Conservation (phyloP, 2,329 filamentous ascomycete genomes). For the Pseudovirgaria hyperparasitica region DNA sequence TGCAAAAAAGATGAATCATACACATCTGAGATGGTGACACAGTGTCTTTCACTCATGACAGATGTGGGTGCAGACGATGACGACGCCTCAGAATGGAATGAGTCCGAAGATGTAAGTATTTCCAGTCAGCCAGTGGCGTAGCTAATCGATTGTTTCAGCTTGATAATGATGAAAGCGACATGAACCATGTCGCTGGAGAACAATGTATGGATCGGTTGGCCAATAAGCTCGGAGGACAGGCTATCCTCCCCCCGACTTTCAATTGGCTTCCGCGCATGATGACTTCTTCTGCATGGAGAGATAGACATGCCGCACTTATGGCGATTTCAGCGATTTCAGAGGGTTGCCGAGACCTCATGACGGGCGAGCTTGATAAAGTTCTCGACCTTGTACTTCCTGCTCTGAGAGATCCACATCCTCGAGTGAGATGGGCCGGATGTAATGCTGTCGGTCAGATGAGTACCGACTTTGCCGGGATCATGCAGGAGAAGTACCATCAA, state of each 20-base stretch:
- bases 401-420: constrained; percentile 77
- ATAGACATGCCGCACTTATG: constrained; percentile 94
- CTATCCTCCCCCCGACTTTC: constrained; percentile 88
- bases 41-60: constrained; percentile 96
- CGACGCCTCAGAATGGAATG: constrained; percentile 86
- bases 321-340: constrained; percentile 97
- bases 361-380: constrained; percentile 86
- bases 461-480: constrained; percentile 93
- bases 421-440: constrained; percentile 93
- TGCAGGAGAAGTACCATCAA: constrained; percentile 93
- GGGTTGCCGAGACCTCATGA: constrained; percentile 90
- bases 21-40: constrained; percentile 93
- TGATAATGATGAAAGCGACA: constrained; percentile 89
- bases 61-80: constrained; percentile 92
- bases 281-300: constrained; percentile 85
- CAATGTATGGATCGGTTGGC: constrained; percentile 97
- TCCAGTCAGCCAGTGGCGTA: constrained; percentile 1
- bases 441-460: constrained; percentile 99
- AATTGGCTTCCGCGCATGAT: constrained; percentile 97
- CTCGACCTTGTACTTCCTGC: constrained; percentile 89
- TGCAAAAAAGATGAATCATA: constrained; percentile 90
- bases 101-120: constrained; percentile 67
- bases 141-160: constrained; percentile 40
- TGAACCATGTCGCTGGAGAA: constrained; percentile 94
- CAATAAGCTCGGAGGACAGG: constrained; percentile 90